phyloP scores from a whole-genome alignment of 2,329 filamentous ascomycete species.

The Botryotinia narcissicola region DNA sequence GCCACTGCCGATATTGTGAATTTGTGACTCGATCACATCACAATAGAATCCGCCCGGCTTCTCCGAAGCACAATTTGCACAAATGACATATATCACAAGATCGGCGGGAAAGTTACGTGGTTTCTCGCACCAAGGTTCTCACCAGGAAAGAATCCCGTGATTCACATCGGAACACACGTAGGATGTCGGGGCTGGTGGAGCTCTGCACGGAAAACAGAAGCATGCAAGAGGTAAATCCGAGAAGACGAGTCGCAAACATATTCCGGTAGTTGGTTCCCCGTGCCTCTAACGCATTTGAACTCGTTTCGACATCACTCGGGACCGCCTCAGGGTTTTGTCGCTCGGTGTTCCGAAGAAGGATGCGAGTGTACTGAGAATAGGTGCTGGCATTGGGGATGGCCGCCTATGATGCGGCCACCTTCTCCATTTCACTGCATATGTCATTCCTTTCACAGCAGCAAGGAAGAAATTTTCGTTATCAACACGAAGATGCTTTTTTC shows the following conservation, averaged over 20 bases:
- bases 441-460: conserved; percentile 10
- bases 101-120: neutral
- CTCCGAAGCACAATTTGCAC: neutral
- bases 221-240: neutral
- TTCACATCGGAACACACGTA: neutral
- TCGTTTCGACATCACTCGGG: neutral
- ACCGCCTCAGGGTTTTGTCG: neutral
- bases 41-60: neutral
- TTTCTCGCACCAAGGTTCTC: neutral
- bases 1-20: neutral
- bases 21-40: conserved; percentile 1
- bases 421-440: conserved; percentile 16
- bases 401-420: neutral
- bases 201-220: neutral
- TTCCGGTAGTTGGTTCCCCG: neutral
- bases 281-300: neutral
- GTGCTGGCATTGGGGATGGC: neutral
- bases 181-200: neutral
- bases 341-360: neutral
- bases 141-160: conserved; percentile 15
- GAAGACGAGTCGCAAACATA: neutral
- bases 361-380: neutral
- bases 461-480: neutral
- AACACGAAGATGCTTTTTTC: neutral
- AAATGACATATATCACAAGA: neutral